Percentiles rank a stretch among this genome's conserved stretches.
Evolutionary conservation across 2,329 filamentous ascomycete genomes (phyloP).

Genomic region (Talaromyces rugulosus): DNA sequence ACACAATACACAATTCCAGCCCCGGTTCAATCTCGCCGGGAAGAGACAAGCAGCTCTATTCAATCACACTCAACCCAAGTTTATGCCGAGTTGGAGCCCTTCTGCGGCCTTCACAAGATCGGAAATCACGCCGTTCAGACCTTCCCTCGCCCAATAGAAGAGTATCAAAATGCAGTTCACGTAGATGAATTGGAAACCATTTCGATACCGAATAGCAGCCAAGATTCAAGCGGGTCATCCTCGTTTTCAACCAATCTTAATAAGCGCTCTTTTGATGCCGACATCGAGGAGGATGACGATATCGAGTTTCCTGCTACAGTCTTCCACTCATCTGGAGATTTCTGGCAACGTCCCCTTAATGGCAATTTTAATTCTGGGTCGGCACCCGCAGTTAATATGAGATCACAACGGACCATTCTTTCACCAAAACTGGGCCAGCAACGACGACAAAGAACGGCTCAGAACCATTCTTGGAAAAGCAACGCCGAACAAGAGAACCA

Average conservation of each 20-base stretch:
- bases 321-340: conserved; percentile 15
- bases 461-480: conserved; percentile 13
- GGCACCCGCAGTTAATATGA: background rate
- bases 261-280: conserved; percentile 41
- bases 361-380: background rate
- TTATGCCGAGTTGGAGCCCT: conserved; percentile 66
- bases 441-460: conserved; percentile 14
- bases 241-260: conserved; percentile 18
- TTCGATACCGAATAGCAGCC: conserved; percentile 38
- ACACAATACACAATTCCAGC: conserved; percentile 14
- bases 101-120: conserved; percentile 74
- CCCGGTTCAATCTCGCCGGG: background rate
- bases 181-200: conserved; percentile 32
- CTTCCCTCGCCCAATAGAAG: conserved; percentile 35
- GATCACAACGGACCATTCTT: conserved; percentile 26
- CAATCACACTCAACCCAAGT: background rate
- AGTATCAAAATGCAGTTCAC: conserved; percentile 23
- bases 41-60: background rate
- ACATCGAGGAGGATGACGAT: conserved; percentile 35
- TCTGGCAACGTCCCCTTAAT: conserved; percentile 24
- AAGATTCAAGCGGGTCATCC: conserved; percentile 30
- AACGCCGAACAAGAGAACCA: conserved; percentile 27
- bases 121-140: conserved; percentile 62
- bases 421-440: conserved; percentile 28
- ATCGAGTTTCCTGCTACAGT: background rate